Percentiles rank a stretch among this genome's conserved stretches.
Conservation (phyloP, 2,329 filamentous ascomycete genomes). For the Colletotrichum caudatum region DNA sequence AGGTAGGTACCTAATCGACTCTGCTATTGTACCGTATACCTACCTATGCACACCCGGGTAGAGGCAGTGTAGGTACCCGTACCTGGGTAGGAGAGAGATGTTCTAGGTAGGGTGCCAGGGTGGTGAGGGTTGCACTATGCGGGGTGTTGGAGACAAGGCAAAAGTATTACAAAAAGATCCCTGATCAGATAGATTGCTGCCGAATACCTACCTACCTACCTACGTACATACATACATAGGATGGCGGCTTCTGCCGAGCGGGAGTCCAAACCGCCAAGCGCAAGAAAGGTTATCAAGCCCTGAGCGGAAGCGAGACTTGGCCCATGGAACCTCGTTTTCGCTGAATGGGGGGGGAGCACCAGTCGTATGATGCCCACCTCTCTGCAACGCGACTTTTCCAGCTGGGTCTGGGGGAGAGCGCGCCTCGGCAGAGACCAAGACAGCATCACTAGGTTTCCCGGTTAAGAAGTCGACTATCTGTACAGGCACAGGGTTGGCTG, state of each 20-base stretch:
- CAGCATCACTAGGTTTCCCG: neutral
- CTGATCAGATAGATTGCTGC: neutral
- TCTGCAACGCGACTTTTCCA: slow-evolving; percentile 27
- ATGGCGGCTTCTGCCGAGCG: slow-evolving; percentile 17
- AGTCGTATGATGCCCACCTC: slow-evolving; percentile 27
- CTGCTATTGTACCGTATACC: too few species aligned
- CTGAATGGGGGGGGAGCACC: neutral
- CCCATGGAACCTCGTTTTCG: slow-evolving; percentile 11
- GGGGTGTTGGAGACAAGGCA: slow-evolving; percentile 12
- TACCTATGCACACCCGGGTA: too few species aligned
- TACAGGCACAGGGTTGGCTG: slow-evolving; percentile 25
- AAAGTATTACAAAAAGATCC: slow-evolving; percentile 5
- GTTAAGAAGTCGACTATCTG: neutral
- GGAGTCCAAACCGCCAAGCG: slow-evolving; percentile 29
- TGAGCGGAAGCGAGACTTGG: slow-evolving; percentile 24
- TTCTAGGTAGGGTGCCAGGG: too few species aligned
- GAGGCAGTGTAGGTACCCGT: too few species aligned
- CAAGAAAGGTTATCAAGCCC: slow-evolving; percentile 31
- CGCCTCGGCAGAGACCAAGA: slow-evolving; percentile 9
- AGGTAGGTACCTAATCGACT: too few species aligned
- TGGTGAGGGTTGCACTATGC: slow-evolving; percentile 20
- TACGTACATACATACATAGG: too few species aligned
- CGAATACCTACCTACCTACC: neutral
- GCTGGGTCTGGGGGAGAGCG: slow-evolving; percentile 15
- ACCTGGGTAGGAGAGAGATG: too few species aligned